A percentile compares a stretch with the other conserved stretches of the same genome.
Conservation (phyloP, 768 basidiomycete genomes). For the Aureoboletus auriporus region DNA sequence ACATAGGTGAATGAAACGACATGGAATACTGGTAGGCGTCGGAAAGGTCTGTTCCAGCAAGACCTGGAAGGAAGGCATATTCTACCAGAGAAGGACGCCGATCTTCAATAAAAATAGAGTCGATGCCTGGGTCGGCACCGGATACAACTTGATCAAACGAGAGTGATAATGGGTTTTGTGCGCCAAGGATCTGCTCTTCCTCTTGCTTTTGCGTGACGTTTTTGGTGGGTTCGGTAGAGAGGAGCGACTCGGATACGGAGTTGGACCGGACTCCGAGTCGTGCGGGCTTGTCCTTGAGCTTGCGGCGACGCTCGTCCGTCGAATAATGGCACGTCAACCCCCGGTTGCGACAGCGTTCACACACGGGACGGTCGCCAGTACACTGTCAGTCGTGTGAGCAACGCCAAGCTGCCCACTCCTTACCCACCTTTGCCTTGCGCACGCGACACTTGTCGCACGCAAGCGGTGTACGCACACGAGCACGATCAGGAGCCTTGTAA, state of each 20-base stretch:
- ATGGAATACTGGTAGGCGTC: no score
- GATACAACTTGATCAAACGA: no score
- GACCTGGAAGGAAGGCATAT: no score
- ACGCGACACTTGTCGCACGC: slow-evolving; percentile 73
- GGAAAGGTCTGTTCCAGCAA: not conserved
- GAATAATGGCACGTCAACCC: slow-evolving; percentile 65
- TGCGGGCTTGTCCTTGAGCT: not conserved
- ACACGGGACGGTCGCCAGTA: slow-evolving; percentile 66
- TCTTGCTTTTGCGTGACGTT: no score
- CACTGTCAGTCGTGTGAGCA: slow-evolving; percentile 41
- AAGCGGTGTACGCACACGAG: slow-evolving; percentile 64
- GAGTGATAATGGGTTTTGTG: no score
- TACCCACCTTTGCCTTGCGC: slow-evolving; percentile 65
- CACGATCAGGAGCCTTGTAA: slow-evolving; percentile 59
- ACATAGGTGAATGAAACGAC: no score
- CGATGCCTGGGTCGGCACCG: not conserved
- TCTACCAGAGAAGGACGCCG: no score
- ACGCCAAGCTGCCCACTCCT: slow-evolving; percentile 5
- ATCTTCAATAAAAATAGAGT: not conserved
- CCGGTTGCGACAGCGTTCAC: slow-evolving; percentile 58
- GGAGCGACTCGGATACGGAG: no score
- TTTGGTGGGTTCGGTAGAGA: no score
- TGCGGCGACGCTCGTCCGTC: slow-evolving; percentile 43
- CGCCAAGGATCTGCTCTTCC: no score
- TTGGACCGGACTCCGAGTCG: not conserved